Evolutionary conservation across 2,329 filamentous ascomycete genomes (phyloP), one percentile per base, ranked within the genome.

Genomic region (Clathrospora elynae): DNA sequence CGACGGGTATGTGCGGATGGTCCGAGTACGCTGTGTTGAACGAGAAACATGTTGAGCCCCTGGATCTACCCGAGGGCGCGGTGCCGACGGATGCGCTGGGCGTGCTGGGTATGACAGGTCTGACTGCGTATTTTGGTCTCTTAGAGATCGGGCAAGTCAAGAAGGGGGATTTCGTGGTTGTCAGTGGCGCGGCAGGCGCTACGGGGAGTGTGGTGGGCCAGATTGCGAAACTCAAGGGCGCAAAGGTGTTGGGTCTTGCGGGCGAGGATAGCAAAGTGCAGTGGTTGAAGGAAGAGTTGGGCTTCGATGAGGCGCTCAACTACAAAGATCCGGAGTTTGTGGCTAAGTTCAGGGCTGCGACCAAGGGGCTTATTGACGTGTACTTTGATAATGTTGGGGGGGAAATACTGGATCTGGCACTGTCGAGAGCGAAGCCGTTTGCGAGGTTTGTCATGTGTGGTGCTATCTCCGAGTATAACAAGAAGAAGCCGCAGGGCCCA

Each of bases 111-210:
- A 72, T 83, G 67, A 88, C 86, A 0, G 85, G 85, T 2, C 57
- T 90, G 49, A 91, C 88, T 0, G 87, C 87, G 2, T 91, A 88
- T 71, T 87, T 88, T 51, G 87, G 88, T 13, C 81, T 91, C 64
- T 68, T 81, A 19, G 79, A 86, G 41, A 80, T 91, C 31, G 87
- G 82, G 2, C 73, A 85, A 41, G 81, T 86, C 26, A 82, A 85
- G 66, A 68, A 78, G 1, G 86, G 86, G 4, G 86, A 91, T 52
- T 83, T 86, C 3, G 87, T 92, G 1, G 86, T 91, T 6, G 85
- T 92, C 0, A 87, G 83, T 6, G 87, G 86, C 5, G 88, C 88
- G 2, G 88, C 88, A 0, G 88, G 88, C 2, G 88, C 87, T 0
- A 91, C 88, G 0, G 88, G 88, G 1, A 86, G 80, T 60, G 81